Evolutionary conservation across 148 eudicot genomes (phyloP).

Genomic region (Linanthus parryae): DNA sequence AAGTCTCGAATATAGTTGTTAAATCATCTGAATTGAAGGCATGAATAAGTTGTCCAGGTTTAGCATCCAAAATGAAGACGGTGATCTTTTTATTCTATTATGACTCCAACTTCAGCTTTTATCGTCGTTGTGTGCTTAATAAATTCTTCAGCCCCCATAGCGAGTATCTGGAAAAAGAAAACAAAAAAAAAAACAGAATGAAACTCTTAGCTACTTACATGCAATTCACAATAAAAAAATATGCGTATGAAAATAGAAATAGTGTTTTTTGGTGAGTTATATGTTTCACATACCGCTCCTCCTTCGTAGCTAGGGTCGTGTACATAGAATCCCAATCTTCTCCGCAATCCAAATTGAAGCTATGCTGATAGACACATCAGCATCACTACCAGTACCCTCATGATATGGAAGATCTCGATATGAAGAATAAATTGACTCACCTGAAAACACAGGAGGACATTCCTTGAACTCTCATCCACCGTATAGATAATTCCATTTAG

Average conservation of each 20-base stretch:
- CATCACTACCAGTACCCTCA: conserved; percentile 28
- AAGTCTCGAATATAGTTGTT: not conserved
- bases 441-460: conserved; percentile 59
- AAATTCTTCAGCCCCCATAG: conserved; percentile 40
- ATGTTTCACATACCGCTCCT: conserved; percentile 8
- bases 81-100: conserved; percentile 64
- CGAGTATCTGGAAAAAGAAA: conserved; percentile 39
- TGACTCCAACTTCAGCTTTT: conserved; percentile 56
- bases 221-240: not conserved
- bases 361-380: conserved; percentile 24
- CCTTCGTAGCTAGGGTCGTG: conserved; percentile 22
- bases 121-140: conserved; percentile 54
- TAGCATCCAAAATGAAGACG: conserved; percentile 65
- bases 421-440: conserved; percentile 61
- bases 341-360: conserved; percentile 57
- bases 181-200: not conserved
- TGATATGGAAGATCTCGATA: conserved; percentile 45
- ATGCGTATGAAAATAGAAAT: not conserved
- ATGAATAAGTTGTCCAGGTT: conserved; percentile 53
- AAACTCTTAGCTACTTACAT: not conserved
- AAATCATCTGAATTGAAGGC: conserved; percentile 23
- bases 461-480: conserved; percentile 44
- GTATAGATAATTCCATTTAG: conserved; percentile 63
- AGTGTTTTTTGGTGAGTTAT: not conserved
- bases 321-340: conserved; percentile 64